Evolutionary conservation across 2,329 filamentous ascomycete genomes (phyloP), one percentile per base, ranked within the genome.

Genomic region (Hawksworthiomyces lignivorus): DNA sequence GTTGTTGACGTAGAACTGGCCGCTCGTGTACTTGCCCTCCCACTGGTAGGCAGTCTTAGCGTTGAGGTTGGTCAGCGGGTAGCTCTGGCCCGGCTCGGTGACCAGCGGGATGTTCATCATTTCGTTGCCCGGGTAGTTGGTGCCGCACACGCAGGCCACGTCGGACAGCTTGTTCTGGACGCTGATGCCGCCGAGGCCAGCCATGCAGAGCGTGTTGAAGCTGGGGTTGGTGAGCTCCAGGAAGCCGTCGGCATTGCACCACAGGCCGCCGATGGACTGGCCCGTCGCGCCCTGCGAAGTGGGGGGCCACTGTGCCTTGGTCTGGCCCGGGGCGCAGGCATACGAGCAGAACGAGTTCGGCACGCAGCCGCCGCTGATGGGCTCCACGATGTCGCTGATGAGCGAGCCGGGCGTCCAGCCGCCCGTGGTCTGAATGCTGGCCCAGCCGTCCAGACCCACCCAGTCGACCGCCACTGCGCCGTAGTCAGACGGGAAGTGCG

Each of bases 1-100:
- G 55, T 84, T 84, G 76, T 97, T 97, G 65, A 97, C 76, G 61
- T 98, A 98, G 75, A 95, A 97, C 68, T 97, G 92, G 33, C 89
- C 89, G 36, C 87, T 89, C 39, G 92, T 97, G 38, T 67, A 54
- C 61, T 75, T 74, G 54, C 76, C 76, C 56, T 86, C 53, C 86
- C 87, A 94, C 48, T 71, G 65, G 70, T 88, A 97, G 71, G 90
- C 94, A 38, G 67, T 71, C 36, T 61, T 59, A 46, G 81, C 78
- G 50, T 83, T 67, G 35, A 90, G 84, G 70, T 87, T 90, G 58
- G 85, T 87, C 50, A 98, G 67, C 27, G 70, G 64, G 47, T 77
- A 67, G 20, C 65, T 73, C 36, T 64, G 55, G 45, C 84, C 84
- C 39, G 84, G 65, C 5, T 62, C 51, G 32, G 82, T 72, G 44